These are phyloP conservation scores for Aureobasidium lini DNA, from an alignment of 2,329 filamentous ascomycete genomes.

Conservation along the genomic window DNA sequence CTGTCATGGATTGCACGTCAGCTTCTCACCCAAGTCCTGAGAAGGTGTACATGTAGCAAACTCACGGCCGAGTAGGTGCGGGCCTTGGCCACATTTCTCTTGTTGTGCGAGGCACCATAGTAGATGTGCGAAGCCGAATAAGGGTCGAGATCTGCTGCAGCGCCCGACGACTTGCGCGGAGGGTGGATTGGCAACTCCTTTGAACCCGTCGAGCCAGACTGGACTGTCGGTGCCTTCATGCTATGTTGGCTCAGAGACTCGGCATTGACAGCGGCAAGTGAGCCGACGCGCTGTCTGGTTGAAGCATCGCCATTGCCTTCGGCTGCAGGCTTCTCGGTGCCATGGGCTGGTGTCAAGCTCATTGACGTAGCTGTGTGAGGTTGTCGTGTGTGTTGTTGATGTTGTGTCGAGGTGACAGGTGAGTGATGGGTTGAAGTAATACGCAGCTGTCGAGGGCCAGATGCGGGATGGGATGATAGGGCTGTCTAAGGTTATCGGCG, in stretches of 20 bases:
- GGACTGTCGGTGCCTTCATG: neutral
- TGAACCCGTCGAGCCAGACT: neutral
- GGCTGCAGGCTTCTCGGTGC: neutral
- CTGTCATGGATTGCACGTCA: constrained; percentile 13
- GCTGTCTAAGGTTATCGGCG: neutral
- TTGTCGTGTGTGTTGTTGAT: neutral
- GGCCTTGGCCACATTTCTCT: constrained; percentile 39
- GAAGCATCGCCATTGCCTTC: neutral
- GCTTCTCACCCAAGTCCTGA: neutral
- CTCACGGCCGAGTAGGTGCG: constrained; percentile 52
- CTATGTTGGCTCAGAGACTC: neutral
- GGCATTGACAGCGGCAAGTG: constrained; percentile 4
- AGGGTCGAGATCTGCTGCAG: constrained; percentile 40
- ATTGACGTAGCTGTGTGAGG: neutral
- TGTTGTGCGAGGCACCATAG: constrained; percentile 48
- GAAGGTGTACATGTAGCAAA: constrained; percentile 9
- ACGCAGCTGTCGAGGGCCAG: constrained; percentile 11
- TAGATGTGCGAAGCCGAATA: constrained; percentile 52
- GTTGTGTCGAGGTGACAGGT: neutral
- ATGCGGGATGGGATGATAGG: constrained; percentile 4
- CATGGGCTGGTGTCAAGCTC: constrained; percentile 8
- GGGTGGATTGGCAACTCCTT: neutral
- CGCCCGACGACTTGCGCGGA: constrained; percentile 17
- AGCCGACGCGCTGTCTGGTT: constrained; percentile 1
- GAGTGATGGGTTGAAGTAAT: neutral